Evolutionary conservation across 805 yeast species (phyloP).

Genomic region (Candida railenensis): DNA sequence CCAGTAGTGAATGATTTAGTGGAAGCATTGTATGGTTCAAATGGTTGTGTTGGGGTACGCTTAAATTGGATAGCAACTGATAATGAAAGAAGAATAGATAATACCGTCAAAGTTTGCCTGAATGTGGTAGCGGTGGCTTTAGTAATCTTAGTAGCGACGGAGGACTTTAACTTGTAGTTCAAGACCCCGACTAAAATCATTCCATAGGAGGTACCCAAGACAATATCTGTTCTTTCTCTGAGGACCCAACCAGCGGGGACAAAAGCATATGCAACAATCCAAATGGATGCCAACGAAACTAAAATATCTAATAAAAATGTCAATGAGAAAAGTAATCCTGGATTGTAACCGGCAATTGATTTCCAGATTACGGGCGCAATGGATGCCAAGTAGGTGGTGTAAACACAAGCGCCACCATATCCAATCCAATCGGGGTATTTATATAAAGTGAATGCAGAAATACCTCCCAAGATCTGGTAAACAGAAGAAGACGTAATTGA

Average conservation of each 20-base stretch:
- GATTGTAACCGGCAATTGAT: conserved; percentile 52
- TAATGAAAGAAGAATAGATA: conserved; percentile 47
- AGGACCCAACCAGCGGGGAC: conserved; percentile 91
- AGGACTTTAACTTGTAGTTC: conserved; percentile 27
- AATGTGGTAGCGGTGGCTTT: conserved; percentile 8
- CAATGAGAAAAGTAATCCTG: conserved; percentile 52
- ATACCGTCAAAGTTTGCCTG: conserved; percentile 25
- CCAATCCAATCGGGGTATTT: conserved; percentile 66
- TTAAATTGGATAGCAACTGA: conserved; percentile 59
- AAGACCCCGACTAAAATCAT: conserved; percentile 54
- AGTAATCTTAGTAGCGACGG: conserved; percentile 12
- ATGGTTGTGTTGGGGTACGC: conserved; percentile 61
- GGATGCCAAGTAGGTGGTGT: conserved; percentile 60
- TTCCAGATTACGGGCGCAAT: conserved; percentile 61
- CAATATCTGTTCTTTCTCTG: conserved; percentile 84
- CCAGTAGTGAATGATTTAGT: conserved; percentile 85
- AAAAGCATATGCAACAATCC: conserved; percentile 98
- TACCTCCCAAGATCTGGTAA: conserved; percentile 41
- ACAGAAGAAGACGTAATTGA: conserved; percentile 24
- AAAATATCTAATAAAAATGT: conserved; percentile 51
- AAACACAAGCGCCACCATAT: conserved; percentile 66
- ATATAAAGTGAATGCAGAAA: conserved; percentile 53
- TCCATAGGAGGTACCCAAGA: conserved; percentile 56
- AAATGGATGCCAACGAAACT: conserved; percentile 77
- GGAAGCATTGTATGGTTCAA: conserved; percentile 48